Conservation (phyloP, 495 filamentous ascomycete genomes). For the Apiosordaria backusii region DNA sequence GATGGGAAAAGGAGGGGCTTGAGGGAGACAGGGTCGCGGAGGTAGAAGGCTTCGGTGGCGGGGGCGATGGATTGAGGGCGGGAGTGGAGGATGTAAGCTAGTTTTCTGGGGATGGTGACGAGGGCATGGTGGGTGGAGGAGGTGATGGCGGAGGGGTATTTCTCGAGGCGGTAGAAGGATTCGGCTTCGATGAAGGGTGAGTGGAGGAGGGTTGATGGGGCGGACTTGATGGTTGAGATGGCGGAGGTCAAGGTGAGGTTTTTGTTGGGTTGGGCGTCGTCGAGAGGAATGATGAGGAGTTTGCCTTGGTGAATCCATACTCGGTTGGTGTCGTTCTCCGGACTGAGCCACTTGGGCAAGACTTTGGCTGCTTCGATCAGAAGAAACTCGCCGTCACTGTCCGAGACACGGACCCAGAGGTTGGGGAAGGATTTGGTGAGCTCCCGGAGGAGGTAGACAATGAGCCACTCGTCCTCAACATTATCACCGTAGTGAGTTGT, state of each 20-base stretch:
- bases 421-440: conserved; percentile 68
- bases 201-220: conserved; percentile 54
- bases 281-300: conserved; percentile 67
- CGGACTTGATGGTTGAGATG: conserved; percentile 51
- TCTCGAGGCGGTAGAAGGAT: conserved; percentile 79
- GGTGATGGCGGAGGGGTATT: conserved; percentile 72
- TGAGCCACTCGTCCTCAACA: conserved; percentile 94
- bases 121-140: conserved; percentile 68
- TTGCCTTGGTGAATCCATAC: conserved; percentile 77
- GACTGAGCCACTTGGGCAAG: conserved; percentile 85
- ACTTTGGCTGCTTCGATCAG: conserved; percentile 89
- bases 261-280: conserved; percentile 28
- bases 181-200: conserved; percentile 75
- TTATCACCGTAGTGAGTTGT: conserved; percentile 85
- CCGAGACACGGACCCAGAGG: conserved; percentile 77
- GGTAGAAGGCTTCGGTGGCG: conserved; percentile 87
- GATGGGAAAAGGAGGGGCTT: conserved; percentile 58
- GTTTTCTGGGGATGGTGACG: conserved; percentile 70
- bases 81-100: conserved; percentile 75
- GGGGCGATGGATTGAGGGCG: conserved; percentile 71
- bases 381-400: conserved; percentile 92
- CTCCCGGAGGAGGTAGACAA: conserved; percentile 86
- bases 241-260: conserved; percentile 60
- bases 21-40: conserved; percentile 78
- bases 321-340: conserved; percentile 81